Conservation (phyloP, 257 asterid species). For the Prunella vulgaris region DNA sequence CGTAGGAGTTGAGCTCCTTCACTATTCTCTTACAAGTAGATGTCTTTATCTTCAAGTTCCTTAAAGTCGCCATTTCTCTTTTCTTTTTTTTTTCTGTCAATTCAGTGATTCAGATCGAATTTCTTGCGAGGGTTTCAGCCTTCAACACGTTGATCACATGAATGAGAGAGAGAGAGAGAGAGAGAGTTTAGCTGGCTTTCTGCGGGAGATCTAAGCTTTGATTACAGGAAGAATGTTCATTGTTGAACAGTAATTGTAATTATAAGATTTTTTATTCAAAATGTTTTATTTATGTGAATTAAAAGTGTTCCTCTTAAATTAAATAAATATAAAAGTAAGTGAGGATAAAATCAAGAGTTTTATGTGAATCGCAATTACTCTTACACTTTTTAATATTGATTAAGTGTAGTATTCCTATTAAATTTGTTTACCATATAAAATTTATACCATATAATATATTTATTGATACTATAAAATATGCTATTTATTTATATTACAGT, state of each 20-base stretch:
- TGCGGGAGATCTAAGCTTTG: conserved; percentile 27
- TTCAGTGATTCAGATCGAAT: not conserved
- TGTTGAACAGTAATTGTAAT: too few relatives aligned
- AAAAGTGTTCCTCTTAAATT: too few relatives aligned
- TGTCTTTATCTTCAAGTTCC: conserved; percentile 82
- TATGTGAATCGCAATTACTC: too few relatives aligned
- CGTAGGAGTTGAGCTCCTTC: conserved; percentile 81
- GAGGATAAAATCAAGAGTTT: too few relatives aligned
- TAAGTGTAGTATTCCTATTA: too few relatives aligned
- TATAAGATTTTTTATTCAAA: not conserved
- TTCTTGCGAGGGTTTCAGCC: not conserved
- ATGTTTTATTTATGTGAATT: not conserved
- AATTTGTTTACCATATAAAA: too few relatives aligned
- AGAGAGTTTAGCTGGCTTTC: not conserved
- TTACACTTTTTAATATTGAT: too few relatives aligned
- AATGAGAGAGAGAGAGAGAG: not conserved
- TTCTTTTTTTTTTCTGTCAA: not conserved
- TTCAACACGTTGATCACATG: not conserved
- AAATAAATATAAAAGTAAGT: too few relatives aligned
- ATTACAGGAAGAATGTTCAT: too few relatives aligned
- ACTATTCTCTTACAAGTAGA: conserved; percentile 75
- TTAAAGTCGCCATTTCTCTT: conserved; percentile 41
- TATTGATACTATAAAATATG: too few relatives aligned
- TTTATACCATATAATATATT: too few relatives aligned
- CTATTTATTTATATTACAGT: too few relatives aligned